Evolutionary conservation across 257 asterid genomes (phyloP).

Genomic region (Solanum virginianum): DNA sequence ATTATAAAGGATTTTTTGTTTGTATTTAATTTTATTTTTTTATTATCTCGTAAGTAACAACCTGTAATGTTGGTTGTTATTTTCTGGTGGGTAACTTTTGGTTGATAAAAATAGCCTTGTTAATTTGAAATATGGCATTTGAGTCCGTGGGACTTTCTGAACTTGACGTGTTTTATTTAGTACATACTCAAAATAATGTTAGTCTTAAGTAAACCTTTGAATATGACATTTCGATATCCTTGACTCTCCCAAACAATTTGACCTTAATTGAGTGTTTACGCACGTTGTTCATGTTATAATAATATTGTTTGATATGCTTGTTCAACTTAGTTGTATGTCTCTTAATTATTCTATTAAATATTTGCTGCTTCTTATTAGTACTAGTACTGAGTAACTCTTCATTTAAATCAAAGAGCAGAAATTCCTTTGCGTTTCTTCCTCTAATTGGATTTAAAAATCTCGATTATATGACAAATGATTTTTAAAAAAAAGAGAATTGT

Average conservation of each 20-base stretch:
- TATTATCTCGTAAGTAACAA: conserved; percentile 12
- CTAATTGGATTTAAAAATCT: neutral
- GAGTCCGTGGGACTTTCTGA: neutral
- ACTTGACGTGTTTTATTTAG: neutral
- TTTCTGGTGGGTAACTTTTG: conserved; percentile 8
- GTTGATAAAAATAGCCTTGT: conserved; percentile 18
- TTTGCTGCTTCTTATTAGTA: neutral
- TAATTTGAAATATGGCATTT: conserved; percentile 15
- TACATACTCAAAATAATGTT: neutral
- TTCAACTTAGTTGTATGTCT: neutral
- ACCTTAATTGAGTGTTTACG: neutral
- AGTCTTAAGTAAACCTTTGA: neutral
- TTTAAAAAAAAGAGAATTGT: neutral
- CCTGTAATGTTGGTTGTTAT: conserved; percentile 32
- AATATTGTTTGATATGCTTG: neutral
- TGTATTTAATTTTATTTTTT: neutral
- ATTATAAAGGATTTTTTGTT: neutral
- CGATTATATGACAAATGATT: neutral
- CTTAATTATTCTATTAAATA: neutral
- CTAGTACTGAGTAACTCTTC: neutral
- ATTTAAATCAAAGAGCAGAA: neutral
- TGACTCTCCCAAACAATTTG: neutral
- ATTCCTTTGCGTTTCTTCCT: neutral
- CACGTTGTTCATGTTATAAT: neutral
- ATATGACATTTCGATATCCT: neutral